These are phyloP conservation scores for Hanseniaspora hatyaiensis DNA, from an alignment of 805 yeast genomes.

Conservation along the genomic window DNA sequence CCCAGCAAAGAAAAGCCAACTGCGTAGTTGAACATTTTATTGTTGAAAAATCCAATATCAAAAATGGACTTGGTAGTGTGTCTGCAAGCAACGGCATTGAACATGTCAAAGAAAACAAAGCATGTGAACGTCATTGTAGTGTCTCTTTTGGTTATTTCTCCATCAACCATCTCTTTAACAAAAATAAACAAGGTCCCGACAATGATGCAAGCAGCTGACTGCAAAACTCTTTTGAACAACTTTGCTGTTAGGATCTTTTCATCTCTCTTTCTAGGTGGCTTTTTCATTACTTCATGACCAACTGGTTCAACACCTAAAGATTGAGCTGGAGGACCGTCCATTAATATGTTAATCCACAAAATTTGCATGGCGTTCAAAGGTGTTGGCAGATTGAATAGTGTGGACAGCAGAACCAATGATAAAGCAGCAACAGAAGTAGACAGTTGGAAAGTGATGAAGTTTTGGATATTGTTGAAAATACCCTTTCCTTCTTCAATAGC, in stretches of 20 bases:
- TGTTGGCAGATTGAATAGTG: slow-evolving; percentile 77
- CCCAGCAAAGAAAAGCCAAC: slow-evolving; percentile 81
- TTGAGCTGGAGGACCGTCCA: slow-evolving; percentile 99
- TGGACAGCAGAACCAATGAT: slow-evolving; percentile 74
- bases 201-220: slow-evolving; percentile 62
- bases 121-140: slow-evolving; percentile 98
- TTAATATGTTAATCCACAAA: slow-evolving; percentile 88
- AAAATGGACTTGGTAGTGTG: slow-evolving; percentile 75
- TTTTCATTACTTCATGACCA: slow-evolving; percentile 86
- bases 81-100: slow-evolving; percentile 89
- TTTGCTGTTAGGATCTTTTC: slow-evolving; percentile 69
- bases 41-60: slow-evolving; percentile 63
- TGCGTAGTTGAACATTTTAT: slow-evolving; percentile 86
- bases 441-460: slow-evolving; percentile 85
- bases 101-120: slow-evolving; percentile 91
- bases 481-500: slow-evolving; percentile 98
- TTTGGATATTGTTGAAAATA: slow-evolving; percentile 88
- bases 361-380: slow-evolving; percentile 98
- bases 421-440: slow-evolving; percentile 94
- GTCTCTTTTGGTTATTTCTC: slow-evolving; percentile 78
- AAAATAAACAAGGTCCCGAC: slow-evolving; percentile 86
- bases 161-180: slow-evolving; percentile 71
- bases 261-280: slow-evolving; percentile 85
- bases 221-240: slow-evolving; percentile 60
- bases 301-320: slow-evolving; percentile 95